phyloP scores from a whole-genome alignment of 31 red algal species.

The Endocladia muricata region DNA sequence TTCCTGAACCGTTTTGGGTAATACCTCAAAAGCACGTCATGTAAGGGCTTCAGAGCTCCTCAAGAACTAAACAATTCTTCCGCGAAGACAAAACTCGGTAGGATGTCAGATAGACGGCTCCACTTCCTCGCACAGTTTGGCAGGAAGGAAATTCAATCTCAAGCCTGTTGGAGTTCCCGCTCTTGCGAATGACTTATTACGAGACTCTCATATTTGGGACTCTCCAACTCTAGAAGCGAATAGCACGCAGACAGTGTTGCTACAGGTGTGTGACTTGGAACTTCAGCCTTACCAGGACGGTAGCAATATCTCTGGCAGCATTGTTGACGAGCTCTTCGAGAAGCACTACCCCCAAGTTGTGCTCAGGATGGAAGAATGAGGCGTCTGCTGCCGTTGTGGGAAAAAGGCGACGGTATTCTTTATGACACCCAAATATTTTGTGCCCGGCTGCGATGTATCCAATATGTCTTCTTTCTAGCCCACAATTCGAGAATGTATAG shows the following conservation, averaged over 20 bases:
- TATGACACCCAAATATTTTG: not conserved
- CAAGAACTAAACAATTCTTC: not conserved
- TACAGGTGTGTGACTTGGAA: not conserved
- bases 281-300: not conserved
- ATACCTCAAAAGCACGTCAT: not conserved
- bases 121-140: not conserved
- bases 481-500: not conserved
- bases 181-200: not conserved
- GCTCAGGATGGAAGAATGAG: not conserved
- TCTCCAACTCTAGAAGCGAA: not conserved
- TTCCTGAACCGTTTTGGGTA: not conserved
- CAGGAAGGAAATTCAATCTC: not conserved
- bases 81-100: not conserved
- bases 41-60: constrained; percentile 1
- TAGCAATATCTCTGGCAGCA: not conserved
- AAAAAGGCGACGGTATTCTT: not conserved
- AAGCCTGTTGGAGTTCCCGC: not conserved
- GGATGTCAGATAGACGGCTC: not conserved
- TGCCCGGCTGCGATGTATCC: not conserved
- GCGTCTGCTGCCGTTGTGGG: not conserved
- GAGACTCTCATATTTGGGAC: too few relatives aligned
- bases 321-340: not conserved
- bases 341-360: not conserved
- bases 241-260: not conserved
- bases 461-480: not conserved